A percentile compares a stretch with the other conserved stretches of the same genome.
Evolutionary conservation across 345 rosid species (phyloP).

Genomic region (Euclidium syriacum): DNA sequence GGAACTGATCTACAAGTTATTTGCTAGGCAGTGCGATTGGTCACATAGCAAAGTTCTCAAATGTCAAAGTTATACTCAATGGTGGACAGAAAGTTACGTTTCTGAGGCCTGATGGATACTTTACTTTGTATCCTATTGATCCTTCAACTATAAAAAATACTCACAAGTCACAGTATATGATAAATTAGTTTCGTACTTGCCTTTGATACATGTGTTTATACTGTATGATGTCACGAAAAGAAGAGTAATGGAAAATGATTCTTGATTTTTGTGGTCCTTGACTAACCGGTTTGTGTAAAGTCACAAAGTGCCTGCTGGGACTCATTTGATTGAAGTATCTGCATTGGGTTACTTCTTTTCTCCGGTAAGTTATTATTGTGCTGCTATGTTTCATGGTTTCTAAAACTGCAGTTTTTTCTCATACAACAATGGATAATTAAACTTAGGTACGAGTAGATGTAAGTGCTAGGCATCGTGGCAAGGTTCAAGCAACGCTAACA

Average conservation of each 20-base stretch:
- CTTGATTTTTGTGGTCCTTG: slow-evolving; percentile 34
- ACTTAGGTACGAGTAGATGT: slow-evolving; percentile 83
- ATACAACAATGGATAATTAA: neutral
- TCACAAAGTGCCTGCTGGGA: slow-evolving; percentile 71
- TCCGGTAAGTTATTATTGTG: slow-evolving; percentile 44
- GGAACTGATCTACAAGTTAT: neutral
- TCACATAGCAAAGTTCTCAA: slow-evolving; percentile 50
- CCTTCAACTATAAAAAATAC: neutral
- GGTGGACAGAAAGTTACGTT: slow-evolving; percentile 65
- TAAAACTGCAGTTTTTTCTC: neutral
- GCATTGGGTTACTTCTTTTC: slow-evolving; percentile 79
- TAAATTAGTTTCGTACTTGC: neutral
- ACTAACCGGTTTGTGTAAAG: slow-evolving; percentile 37
- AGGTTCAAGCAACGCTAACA: slow-evolving; percentile 83
- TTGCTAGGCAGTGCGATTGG: slow-evolving; percentile 38
- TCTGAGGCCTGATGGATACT: slow-evolving; percentile 86
- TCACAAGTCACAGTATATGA: neutral
- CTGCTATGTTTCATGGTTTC: neutral
- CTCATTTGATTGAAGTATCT: slow-evolving; percentile 86
- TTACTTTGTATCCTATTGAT: slow-evolving; percentile 69
- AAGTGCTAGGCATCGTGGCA: slow-evolving; percentile 85
- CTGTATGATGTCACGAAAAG: neutral
- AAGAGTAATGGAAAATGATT: neutral
- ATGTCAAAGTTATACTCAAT: slow-evolving; percentile 64
- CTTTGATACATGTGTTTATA: neutral